phyloP scores from a whole-genome alignment of 2,329 filamentous ascomycete species.

The Cadophora gregata region DNA sequence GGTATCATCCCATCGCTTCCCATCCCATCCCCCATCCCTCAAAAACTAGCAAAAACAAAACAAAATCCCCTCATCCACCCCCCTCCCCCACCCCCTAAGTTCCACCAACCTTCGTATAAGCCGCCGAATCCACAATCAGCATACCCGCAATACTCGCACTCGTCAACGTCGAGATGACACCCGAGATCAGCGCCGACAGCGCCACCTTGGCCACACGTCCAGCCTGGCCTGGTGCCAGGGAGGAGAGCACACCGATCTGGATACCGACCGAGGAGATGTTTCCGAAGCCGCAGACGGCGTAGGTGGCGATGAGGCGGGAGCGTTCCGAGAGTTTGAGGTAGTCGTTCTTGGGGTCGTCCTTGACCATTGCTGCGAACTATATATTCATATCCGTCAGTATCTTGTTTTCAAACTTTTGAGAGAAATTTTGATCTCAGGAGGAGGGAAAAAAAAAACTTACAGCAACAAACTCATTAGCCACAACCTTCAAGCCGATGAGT shows the following conservation, averaged over 20 bases:
- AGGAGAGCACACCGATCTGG: conserved; percentile 85
- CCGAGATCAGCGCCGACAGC: conserved; percentile 77
- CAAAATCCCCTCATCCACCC: background rate
- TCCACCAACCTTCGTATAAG: conserved; percentile 32
- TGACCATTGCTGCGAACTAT: conserved; percentile 21
- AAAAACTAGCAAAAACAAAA: background rate
- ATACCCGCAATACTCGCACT: conserved; percentile 80
- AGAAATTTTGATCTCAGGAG: background rate
- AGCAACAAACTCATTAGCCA: conserved; percentile 58
- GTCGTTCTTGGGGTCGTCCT: conserved; percentile 39
- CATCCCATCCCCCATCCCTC: no score
- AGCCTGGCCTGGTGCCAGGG: conserved; percentile 75
- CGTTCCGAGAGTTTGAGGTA: conserved; percentile 70
- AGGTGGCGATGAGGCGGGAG: conserved; percentile 82
- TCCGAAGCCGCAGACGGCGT: conserved; percentile 82
- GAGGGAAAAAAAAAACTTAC: conserved; percentile 26
- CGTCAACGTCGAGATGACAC: conserved; percentile 79
- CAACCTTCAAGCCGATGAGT: conserved; percentile 84
- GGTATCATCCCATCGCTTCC: background rate
- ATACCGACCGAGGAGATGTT: conserved; percentile 89
- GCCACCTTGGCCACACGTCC: conserved; percentile 80
- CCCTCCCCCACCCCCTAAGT: background rate
- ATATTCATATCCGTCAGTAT: background rate
- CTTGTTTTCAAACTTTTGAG: background rate
- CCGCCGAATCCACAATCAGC: conserved; percentile 63